Conservation (phyloP, 140 eudicot genomes). For the Ambrosia hybrid region DNA sequence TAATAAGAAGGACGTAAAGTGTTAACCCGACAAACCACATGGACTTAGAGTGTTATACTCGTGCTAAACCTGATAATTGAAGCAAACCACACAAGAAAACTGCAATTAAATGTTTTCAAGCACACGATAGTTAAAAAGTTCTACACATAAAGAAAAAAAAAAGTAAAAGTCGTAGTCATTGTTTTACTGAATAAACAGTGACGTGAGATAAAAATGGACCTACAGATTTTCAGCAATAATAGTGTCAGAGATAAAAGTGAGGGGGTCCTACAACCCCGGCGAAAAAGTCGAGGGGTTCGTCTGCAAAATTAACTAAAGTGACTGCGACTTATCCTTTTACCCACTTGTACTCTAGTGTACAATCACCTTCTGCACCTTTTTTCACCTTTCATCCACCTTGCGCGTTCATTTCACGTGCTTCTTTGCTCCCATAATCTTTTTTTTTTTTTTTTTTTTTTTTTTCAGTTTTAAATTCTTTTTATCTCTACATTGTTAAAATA, state of each 20-base stretch:
- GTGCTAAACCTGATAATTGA: too few species aligned
- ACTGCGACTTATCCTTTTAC: conserved; percentile 29
- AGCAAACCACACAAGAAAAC: too few species aligned
- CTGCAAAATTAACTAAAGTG: conserved; percentile 39
- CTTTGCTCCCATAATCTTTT: too few species aligned
- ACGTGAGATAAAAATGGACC: conserved; percentile 18
- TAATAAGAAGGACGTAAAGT: too few species aligned
- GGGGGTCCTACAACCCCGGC: conserved; percentile 27
- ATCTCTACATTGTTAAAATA: too few species aligned
- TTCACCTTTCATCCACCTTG: background rate
- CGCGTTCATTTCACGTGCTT: too few species aligned
- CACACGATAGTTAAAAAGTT: background rate
- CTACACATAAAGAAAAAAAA: background rate
- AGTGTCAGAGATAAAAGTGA: conserved; percentile 1
- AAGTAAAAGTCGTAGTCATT: background rate
- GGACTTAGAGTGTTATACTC: too few species aligned
- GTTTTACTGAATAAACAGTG: conserved; percentile 11
- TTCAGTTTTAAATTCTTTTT: too few species aligned
- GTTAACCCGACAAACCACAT: too few species aligned
- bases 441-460: too few species aligned
- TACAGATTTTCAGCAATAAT: conserved; percentile 11
- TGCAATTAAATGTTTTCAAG: too few species aligned
- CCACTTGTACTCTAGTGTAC: conserved; percentile 28
- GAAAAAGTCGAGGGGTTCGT: conserved; percentile 31
- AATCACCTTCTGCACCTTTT: conserved; percentile 14